A percentile compares a stretch with the other conserved stretches of the same genome.
Conservation (phyloP, 768 basidiomycete species). For the Pisolithus microcarpus region DNA sequence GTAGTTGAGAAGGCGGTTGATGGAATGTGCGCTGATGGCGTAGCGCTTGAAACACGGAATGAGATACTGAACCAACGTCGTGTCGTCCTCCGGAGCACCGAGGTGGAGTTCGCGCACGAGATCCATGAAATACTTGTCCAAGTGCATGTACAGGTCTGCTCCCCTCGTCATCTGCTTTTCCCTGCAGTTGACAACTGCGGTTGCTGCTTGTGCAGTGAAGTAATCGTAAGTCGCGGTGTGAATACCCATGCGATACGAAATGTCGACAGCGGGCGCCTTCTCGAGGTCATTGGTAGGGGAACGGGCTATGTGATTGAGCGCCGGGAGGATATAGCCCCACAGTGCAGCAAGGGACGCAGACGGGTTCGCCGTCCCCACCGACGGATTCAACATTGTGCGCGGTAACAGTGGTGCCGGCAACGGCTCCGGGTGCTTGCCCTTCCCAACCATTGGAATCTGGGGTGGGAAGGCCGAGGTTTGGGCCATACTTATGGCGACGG, state of each 20-base stretch:
- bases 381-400: conserved; percentile 42
- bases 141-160: conserved; percentile 63
- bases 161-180: conserved; percentile 38
- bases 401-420: conserved; percentile 9
- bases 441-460: conserved; percentile 17
- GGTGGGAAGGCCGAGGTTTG: neutral
- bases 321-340: conserved; percentile 71
- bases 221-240: conserved; percentile 83
- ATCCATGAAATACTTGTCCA: conserved; percentile 65
- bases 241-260: conserved; percentile 67
- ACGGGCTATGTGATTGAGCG: conserved; percentile 70
- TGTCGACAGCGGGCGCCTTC: conserved; percentile 66
- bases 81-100: conserved; percentile 59
- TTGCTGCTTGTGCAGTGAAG: conserved; percentile 40
- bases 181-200: conserved; percentile 22
- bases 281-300: conserved; percentile 51
- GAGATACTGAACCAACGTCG: conserved; percentile 60
- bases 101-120: conserved; percentile 54
- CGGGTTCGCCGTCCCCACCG: conserved; percentile 65
- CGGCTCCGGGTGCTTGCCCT: conserved; percentile 22
- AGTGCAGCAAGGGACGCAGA: conserved; percentile 63
- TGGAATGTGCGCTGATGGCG: conserved; percentile 56
- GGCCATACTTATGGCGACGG: neutral
- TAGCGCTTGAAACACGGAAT: conserved; percentile 67
- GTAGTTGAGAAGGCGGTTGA: conserved; percentile 70